phyloP scores from a whole-genome alignment of 345 rosid genomes.

The Eucalyptus paniculata region DNA sequence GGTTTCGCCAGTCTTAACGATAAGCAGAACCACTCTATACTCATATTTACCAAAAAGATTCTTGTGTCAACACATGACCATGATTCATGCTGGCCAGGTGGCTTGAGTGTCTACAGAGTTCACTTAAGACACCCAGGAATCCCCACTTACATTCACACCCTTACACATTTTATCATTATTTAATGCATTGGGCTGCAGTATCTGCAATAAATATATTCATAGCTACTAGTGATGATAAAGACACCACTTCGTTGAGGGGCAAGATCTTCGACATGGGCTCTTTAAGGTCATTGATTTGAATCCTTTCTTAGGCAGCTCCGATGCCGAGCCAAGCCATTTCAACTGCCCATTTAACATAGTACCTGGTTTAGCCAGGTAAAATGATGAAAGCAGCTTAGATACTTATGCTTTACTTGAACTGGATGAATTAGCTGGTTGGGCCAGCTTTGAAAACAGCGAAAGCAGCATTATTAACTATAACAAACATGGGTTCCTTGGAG shows the following conservation, averaged over 20 bases:
- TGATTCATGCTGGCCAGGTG: background rate
- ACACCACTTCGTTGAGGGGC: background rate
- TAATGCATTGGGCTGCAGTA: background rate
- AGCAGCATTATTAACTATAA: background rate
- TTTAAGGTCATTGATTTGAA: background rate
- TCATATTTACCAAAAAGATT: background rate
- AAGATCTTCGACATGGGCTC: background rate
- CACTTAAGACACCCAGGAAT: background rate
- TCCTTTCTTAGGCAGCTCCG: background rate
- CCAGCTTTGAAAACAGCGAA: background rate
- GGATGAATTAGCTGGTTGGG: background rate
- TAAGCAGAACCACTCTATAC: background rate
- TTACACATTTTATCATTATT: background rate
- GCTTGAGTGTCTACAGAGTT: background rate
- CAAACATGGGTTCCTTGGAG: background rate
- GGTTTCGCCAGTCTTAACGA: background rate
- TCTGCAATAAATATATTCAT: background rate
- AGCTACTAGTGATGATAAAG: background rate
- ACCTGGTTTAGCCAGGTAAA: background rate
- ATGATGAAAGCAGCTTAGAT: background rate
- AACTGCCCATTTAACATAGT: background rate
- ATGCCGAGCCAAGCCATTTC: background rate
- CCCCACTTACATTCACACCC: background rate
- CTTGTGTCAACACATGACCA: background rate
- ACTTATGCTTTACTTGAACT: background rate